Evolutionary conservation across 306 rosid species (phyloP).

Genomic region (Comarum palustre): DNA sequence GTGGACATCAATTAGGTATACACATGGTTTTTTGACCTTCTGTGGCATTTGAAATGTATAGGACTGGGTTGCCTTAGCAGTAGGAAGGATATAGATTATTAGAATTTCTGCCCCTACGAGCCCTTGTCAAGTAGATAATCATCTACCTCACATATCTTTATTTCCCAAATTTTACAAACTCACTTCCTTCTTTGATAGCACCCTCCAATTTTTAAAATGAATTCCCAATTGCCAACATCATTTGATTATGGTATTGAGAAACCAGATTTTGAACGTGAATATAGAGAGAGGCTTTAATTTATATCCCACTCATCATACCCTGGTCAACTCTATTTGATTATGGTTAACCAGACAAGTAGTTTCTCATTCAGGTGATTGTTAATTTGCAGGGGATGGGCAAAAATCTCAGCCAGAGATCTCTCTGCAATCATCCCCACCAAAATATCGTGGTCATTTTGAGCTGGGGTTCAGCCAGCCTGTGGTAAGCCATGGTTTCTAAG

Average conservation of each 20-base stretch:
- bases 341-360: constrained; percentile 21
- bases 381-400: constrained; percentile 49
- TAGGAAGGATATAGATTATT: background rate
- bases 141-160: background rate
- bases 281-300: background rate
- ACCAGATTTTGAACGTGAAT: background rate
- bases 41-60: background rate
- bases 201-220: background rate
- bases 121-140: background rate
- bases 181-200: background rate
- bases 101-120: background rate
- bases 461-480: constrained; percentile 77
- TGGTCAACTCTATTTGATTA: background rate
- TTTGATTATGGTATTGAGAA: background rate
- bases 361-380: constrained; percentile 51
- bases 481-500: constrained; percentile 38
- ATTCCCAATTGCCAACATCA: background rate
- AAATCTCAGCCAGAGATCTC: constrained; percentile 53
- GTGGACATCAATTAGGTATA: background rate
- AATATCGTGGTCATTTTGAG: constrained; percentile 52
- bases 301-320: background rate
- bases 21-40: background rate
- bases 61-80: background rate
- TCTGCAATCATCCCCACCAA: constrained; percentile 51
- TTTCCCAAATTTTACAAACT: background rate